Base-by-base conservation (phyloP, 192 early-diverging fungal genomes). In the Mortierella claussenii region DNA sequence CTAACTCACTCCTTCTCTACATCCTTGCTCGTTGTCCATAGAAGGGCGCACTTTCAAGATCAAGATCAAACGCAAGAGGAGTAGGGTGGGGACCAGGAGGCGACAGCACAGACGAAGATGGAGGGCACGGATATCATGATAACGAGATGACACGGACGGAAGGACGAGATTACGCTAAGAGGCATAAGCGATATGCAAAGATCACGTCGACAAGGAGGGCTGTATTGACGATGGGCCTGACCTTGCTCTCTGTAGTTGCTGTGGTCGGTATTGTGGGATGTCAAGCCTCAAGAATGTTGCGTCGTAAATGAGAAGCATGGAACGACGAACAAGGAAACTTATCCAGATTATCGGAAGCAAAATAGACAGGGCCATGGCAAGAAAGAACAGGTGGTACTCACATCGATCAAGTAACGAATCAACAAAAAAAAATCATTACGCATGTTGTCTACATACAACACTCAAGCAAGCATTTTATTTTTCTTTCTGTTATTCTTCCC, bases 251-350 rank as follows among this genome's bases (percentile, higher is more conserved):
- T 7, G 73, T 67, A 2, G 58, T 76, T 6, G 73, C 73, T 7
- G 53, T 76, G 10, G 56, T 76, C 64, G 73, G 73, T 11, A 20
- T 69, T 44, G 78, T 75, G n/a, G 79, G 56, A 8, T 68, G 64
- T 26, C 79, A 66, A 52, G 83, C 65, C 27, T 70, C 66, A 42
- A 76, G 48, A 32, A 53, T 67, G 65, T 37, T 76, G 49, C 69
- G 69, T 57, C 73, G 49, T 60, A 70, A 68, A 79, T 83, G 26
- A 71, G 79, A n/a, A n/a, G n/a, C n/a, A n/a, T n/a, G n/a, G n/a
- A n/a, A n/a, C n/a, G n/a, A n/a, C n/a, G n/a, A n/a, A n/a, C n/a
- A n/a, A n/a, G n/a, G n/a, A n/a, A n/a, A n/a, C n/a, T n/a, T n/a
- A n/a, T n/a, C n/a, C n/a, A n/a, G n/a, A n/a, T n/a, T n/a, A n/a